Evolutionary conservation across 139 green algal species (phyloP).

Genomic region (Mesostigma viride): DNA sequence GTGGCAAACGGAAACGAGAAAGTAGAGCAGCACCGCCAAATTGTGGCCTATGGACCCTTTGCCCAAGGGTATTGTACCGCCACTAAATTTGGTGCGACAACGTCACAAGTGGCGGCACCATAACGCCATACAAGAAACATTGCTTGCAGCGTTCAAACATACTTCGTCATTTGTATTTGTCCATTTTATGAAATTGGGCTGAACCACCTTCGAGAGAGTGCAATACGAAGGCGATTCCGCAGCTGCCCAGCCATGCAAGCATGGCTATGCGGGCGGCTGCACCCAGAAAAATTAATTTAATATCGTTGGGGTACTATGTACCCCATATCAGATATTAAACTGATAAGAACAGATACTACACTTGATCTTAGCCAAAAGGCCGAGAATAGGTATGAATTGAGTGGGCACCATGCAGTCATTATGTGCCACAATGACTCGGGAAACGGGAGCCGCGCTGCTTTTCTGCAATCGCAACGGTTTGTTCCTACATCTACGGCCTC

Average conservation of each 20-base stretch:
- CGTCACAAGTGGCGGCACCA: too few species aligned
- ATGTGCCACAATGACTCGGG: not conserved
- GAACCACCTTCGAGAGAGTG: conserved; percentile 13
- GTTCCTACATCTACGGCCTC: not conserved
- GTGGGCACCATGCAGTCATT: not conserved
- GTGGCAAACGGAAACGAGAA: too few species aligned
- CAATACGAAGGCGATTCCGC: conserved; percentile 19
- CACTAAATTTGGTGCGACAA: too few species aligned
- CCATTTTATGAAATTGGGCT: too few species aligned
- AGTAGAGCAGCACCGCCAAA: too few species aligned
- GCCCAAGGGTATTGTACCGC: too few species aligned
- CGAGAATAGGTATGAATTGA: conserved; percentile 50
- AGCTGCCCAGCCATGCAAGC: conserved; percentile 4
- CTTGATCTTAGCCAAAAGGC: conserved; percentile 67
- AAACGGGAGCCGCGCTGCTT: not conserved
- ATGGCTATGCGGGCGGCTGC: conserved; percentile 7
- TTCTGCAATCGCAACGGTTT: not conserved
- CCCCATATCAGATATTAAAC: conserved; percentile 47
- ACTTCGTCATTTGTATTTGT: too few species aligned
- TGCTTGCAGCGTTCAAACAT: too few species aligned
- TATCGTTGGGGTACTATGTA: conserved; percentile 32
- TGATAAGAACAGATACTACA: conserved; percentile 65
- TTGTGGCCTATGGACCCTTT: too few species aligned
- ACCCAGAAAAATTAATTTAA: conserved; percentile 44
- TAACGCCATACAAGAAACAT: too few species aligned